These are phyloP conservation scores for Xylariaceae sp. DNA, from an alignment of 2,329 filamentous ascomycete species.

Conservation along the genomic window DNA sequence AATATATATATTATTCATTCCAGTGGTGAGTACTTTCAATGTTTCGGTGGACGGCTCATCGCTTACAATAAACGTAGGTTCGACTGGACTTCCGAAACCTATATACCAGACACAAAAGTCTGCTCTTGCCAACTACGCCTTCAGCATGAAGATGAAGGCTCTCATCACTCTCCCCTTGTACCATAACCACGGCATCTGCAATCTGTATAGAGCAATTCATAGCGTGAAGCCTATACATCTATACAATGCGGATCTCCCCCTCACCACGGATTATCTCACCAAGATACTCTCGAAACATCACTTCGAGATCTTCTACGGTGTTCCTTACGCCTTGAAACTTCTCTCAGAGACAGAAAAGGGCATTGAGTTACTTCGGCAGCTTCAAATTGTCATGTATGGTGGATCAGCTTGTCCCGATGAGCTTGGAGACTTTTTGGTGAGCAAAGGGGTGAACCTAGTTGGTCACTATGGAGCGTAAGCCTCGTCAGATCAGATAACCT, in stretches of 20 bases:
- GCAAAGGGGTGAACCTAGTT: too few relatives aligned
- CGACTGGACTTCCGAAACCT: conserved; percentile 59
- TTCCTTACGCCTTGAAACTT: conserved; percentile 62
- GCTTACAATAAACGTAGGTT: too few relatives aligned
- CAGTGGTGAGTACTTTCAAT: conserved; percentile 9
- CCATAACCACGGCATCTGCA: conserved; percentile 55
- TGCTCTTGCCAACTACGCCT: conserved; percentile 43
- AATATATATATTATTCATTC: conserved; percentile 23
- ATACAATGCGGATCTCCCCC: conserved; percentile 50
- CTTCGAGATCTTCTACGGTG: conserved; percentile 54
- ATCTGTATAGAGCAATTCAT: conserved; percentile 48
- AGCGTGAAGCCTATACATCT: conserved; percentile 46
- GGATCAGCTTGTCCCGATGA: too few relatives aligned
- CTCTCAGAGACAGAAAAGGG: conserved; percentile 55
- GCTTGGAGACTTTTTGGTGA: too few relatives aligned
- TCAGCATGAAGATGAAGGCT: conserved; percentile 34
- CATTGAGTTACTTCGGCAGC: conserved; percentile 37
- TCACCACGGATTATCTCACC: conserved; percentile 46
- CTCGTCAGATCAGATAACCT: too few relatives aligned
- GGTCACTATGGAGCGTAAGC: too few relatives aligned
- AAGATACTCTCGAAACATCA: conserved; percentile 36
- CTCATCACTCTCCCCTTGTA: conserved; percentile 56
- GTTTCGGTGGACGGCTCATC: too few relatives aligned
- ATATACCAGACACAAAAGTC: conserved; percentile 54
- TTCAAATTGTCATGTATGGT: conserved; percentile 51